Percentiles rank a stretch among this genome's conserved stretches.
Evolutionary conservation across 495 filamentous ascomycete genomes (phyloP).

Genomic region (Penicillium robsamsonii): DNA sequence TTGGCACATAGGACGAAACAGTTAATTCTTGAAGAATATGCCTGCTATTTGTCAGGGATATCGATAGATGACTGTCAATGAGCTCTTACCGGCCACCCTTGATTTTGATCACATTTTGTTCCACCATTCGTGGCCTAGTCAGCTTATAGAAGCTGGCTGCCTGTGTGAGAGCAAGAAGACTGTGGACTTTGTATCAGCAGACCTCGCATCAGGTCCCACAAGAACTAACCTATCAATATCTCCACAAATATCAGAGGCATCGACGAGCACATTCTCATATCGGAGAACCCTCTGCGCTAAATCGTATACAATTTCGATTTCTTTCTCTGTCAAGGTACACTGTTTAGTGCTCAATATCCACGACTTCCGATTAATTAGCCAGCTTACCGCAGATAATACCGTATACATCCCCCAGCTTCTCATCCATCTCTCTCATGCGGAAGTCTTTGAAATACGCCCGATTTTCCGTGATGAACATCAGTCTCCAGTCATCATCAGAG

Average conservation of each 20-base stretch:
- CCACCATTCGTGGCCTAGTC: constrained; percentile 65
- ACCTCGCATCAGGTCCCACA: background rate
- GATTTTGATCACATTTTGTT: constrained; percentile 72
- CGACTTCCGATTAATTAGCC: background rate
- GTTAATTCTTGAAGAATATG: constrained; percentile 89
- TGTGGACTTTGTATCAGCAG: constrained; percentile 30
- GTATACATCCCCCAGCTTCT: constrained; percentile 80
- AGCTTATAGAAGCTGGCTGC: constrained; percentile 76
- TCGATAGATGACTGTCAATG: background rate
- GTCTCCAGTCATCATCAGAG: constrained; percentile 63
- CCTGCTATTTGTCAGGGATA: constrained; percentile 35
- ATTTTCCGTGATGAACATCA: constrained; percentile 70
- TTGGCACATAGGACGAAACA: constrained; percentile 82
- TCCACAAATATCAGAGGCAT: constrained; percentile 73
- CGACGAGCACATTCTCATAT: constrained; percentile 63
- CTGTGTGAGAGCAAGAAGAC: constrained; percentile 76
- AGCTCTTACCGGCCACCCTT: constrained; percentile 65
- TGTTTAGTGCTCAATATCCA: background rate
- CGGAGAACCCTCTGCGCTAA: constrained; percentile 70
- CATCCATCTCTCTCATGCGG: constrained; percentile 81
- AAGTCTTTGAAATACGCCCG: constrained; percentile 84
- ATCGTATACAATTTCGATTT: constrained; percentile 85
- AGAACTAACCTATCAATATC: constrained; percentile 69
- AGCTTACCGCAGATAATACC: constrained; percentile 72
- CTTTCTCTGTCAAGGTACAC: constrained; percentile 58